phyloP scores from a whole-genome alignment of 768 basidiomycete species.

The Hypholoma fasciculare region DNA sequence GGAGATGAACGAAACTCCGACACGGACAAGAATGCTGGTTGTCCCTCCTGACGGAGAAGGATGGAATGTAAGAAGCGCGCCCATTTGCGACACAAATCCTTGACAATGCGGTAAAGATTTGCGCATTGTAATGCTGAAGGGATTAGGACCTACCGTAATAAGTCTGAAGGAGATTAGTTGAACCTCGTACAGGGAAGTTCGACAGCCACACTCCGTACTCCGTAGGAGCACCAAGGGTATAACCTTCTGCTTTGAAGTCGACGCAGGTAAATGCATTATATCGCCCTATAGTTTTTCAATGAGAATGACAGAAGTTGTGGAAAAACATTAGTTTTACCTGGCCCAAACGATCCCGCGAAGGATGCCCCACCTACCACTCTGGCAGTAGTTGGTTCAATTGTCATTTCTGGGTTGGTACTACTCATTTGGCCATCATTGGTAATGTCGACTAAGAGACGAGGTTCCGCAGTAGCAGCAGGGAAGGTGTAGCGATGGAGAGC shows the following conservation, averaged over 20 bases:
- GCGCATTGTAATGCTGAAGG: background rate
- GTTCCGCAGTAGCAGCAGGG: constrained; percentile 43
- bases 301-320: too few species aligned
- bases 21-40: constrained; percentile 51
- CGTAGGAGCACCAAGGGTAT: constrained; percentile 41
- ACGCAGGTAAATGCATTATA: constrained; percentile 62
- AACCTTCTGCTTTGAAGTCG: constrained; percentile 58
- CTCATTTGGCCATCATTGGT: constrained; percentile 62
- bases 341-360: constrained; percentile 61
- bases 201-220: constrained; percentile 59
- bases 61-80: constrained; percentile 52
- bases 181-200: constrained; percentile 47
- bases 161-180: constrained; percentile 44
- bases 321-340: constrained; percentile 25
- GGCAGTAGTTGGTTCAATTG: constrained; percentile 46
- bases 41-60: constrained; percentile 39
- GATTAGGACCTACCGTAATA: constrained; percentile 41
- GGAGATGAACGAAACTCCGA: constrained; percentile 67
- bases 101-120: background rate
- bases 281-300: constrained; percentile 30
- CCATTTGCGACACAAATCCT: constrained; percentile 53
- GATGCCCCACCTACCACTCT: constrained; percentile 48
- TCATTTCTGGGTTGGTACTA: constrained; percentile 46
- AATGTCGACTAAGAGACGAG: constrained; percentile 59
- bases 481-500: constrained; percentile 63